Base-by-base conservation (phyloP, 2,329 filamentous ascomycete genomes). In the Zymoseptoria ardabiliae region DNA sequence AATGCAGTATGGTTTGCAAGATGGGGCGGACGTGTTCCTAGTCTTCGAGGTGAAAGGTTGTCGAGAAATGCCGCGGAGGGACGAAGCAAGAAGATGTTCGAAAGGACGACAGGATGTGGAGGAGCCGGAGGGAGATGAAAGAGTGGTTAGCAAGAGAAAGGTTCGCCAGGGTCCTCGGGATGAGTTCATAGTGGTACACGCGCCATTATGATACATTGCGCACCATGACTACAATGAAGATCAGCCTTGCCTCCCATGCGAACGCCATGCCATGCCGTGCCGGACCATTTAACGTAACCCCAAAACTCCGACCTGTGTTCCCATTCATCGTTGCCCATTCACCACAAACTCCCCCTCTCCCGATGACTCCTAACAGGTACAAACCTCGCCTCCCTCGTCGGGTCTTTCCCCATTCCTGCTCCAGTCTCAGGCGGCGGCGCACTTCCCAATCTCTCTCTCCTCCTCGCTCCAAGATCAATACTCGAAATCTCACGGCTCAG, bases 401-500 rank as follows among this genome's bases (percentile, higher is more conserved):
- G 21, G 20, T 22, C 19, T 17, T n/a, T 25, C 13, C 23, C 23
- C 23, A 25, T 22, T 22, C n/a, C 50, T 13, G 50, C 23, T 9
- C 21, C 19, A 11, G 21, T 30, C 19, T 30, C 52, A 17, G 50
- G 21, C 50, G 23, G 50, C 50, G 50, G 23, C 21, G 50, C 50
- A 45, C 35, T 45, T 7, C 35, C 35, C 11, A 45, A 17, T 45
- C 35, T 45, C 17, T 61, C 61, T 8, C 61, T 54, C 48, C 61
- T 58, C 23, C 61, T 61, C 7, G 60, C 35, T 20, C 77, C 76
- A 62, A 79, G 74, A 62, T 80, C 77, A 61, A 79, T 78, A 63
- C 71, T 75, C 62, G 73, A 85, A 79, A 92, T 82, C 74, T 92
- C 89, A 63, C 90, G 79, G 73, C 88, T 82, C 56, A 92, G 74